Conservation (phyloP, 1,284 basidiomycete species). For the Ceratobasidium papillatum region DNA sequence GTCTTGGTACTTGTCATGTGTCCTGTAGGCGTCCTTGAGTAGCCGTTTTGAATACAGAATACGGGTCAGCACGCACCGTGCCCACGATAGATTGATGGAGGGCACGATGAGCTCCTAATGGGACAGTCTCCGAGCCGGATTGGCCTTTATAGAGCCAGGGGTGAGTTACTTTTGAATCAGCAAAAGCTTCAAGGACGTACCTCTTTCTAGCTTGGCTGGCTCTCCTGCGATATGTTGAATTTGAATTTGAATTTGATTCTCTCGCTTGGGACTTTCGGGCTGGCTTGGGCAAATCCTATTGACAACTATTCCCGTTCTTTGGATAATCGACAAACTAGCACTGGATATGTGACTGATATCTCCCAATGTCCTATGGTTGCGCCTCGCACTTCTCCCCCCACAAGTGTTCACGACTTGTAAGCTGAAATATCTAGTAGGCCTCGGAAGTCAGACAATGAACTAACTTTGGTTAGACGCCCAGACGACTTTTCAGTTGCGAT, state of each 20-base stretch:
- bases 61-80: not conserved
- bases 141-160: not conserved
- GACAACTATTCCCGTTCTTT: not conserved
- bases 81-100: not conserved
- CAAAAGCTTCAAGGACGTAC: not conserved
- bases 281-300: not conserved
- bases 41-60: not conserved
- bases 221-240: not conserved
- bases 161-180: too few species aligned
- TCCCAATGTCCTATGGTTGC: slow-evolving; percentile 38
- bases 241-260: not conserved
- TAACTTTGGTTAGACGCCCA: slow-evolving; percentile 47
- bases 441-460: not conserved
- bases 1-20: not conserved
- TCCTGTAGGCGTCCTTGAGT: not conserved
- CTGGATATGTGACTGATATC: slow-evolving; percentile 40
- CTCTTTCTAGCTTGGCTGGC: not conserved
- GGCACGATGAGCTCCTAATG: not conserved
- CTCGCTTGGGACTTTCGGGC: not conserved
- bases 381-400: slow-evolving; percentile 30
- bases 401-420: slow-evolving; percentile 43
- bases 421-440: not conserved
- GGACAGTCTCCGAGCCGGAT: not conserved
- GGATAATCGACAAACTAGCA: slow-evolving; percentile 12
- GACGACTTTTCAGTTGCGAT: slow-evolving; percentile 54